phyloP scores from a whole-genome alignment of 805 yeast species.

The Zygoascus bituminiphila region DNA sequence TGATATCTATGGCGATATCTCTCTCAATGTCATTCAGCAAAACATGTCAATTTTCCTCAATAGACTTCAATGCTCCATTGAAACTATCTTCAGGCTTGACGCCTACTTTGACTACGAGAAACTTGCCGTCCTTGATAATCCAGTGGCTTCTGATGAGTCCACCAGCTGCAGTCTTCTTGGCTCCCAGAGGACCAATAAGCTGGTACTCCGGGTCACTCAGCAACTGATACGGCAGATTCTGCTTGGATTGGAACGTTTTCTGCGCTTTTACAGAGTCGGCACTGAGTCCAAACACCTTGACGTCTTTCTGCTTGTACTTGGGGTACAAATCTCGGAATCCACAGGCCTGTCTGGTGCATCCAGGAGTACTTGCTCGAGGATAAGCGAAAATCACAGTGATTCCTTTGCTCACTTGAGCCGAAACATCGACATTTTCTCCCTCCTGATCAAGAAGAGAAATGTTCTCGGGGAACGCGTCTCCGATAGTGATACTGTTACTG shows the following conservation, averaged over 20 bases:
- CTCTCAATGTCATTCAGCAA: background rate
- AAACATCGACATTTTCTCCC: conserved; percentile 49
- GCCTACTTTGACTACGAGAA: conserved; percentile 44
- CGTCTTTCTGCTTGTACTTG: conserved; percentile 41
- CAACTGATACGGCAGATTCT: conserved; percentile 62
- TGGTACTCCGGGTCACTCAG: conserved; percentile 67
- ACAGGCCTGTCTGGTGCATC: conserved; percentile 91
- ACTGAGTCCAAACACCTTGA: conserved; percentile 69
- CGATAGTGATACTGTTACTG: background rate
- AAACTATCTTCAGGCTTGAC: conserved; percentile 33
- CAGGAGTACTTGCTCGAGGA: conserved; percentile 91
- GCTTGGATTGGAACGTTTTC: conserved; percentile 63
- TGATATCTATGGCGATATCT: no score
- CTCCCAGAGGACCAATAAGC: conserved; percentile 70
- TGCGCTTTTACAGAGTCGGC: conserved; percentile 79
- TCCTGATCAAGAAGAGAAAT: conserved; percentile 59
- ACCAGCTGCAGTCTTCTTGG: conserved; percentile 49
- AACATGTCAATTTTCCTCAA: background rate
- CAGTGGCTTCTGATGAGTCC: conserved; percentile 89
- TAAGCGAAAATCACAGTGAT: conserved; percentile 54
- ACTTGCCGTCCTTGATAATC: conserved; percentile 72
- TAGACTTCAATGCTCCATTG: background rate
- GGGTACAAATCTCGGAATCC: conserved; percentile 69
- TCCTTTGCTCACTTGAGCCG: conserved; percentile 32
- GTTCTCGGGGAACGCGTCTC: conserved; percentile 24